Percentiles rank a stretch among this genome's conserved stretches.
Evolutionary conservation across 805 yeast species (phyloP).

Genomic region (Candida awuae): DNA sequence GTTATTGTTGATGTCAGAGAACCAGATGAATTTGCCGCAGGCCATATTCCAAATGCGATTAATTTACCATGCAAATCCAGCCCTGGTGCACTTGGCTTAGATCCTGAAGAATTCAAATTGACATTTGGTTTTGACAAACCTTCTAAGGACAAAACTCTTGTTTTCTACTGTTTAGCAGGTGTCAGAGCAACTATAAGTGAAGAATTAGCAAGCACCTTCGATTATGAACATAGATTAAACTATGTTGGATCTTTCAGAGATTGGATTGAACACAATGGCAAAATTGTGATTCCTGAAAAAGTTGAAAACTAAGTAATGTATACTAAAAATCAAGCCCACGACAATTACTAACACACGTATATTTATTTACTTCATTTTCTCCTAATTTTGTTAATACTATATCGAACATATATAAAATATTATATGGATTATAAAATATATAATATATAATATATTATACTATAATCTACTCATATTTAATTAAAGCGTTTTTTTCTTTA

Average conservation of each 20-base stretch:
- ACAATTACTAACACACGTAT: too few species aligned
- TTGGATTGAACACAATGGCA: slow-evolving; percentile 51
- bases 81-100: slow-evolving; percentile 84
- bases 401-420: too few species aligned
- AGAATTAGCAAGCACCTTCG: slow-evolving; percentile 84
- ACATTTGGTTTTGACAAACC: slow-evolving; percentile 83
- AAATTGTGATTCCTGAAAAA: slow-evolving; percentile 15
- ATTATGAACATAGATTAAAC: slow-evolving; percentile 76
- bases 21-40: slow-evolving; percentile 65
- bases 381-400: too few species aligned
- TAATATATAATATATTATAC: too few species aligned
- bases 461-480: too few species aligned
- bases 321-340: background rate
- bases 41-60: slow-evolving; percentile 75
- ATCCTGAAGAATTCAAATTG: slow-evolving; percentile 71
- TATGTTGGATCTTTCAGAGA: slow-evolving; percentile 84
- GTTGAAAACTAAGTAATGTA: slow-evolving; percentile 2
- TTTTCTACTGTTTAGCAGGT: slow-evolving; percentile 91
- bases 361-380: too few species aligned
- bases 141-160: slow-evolving; percentile 53
- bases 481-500: too few species aligned
- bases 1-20: slow-evolving; percentile 87
- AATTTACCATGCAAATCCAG: slow-evolving; percentile 85
- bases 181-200: slow-evolving; percentile 87
- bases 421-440: too few species aligned